A percentile compares a stretch with the other conserved stretches of the same genome.
Evolutionary conservation across 2,329 filamentous ascomycete species (phyloP).

Genomic region (Penicillium fuscoglaucum): DNA sequence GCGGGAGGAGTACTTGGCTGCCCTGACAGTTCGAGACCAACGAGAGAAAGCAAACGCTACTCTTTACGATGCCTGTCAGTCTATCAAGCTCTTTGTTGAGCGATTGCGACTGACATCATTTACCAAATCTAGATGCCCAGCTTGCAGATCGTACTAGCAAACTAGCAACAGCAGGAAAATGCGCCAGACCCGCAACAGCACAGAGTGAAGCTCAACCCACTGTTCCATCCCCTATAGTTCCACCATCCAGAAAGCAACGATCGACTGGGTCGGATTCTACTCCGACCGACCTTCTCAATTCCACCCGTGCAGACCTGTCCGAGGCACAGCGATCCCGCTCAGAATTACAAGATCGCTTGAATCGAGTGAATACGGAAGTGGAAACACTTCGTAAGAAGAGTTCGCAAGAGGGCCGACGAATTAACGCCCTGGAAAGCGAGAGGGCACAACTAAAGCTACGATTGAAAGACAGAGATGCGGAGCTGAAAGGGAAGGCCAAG

Average conservation of each 20-base stretch:
- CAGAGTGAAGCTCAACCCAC: conserved; percentile 26
- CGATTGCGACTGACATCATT: conserved; percentile 25
- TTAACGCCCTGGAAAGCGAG: conserved; percentile 64
- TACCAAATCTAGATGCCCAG: conserved; percentile 55
- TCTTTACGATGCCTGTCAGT: conserved; percentile 75
- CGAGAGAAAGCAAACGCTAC: conserved; percentile 65
- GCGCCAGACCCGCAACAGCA: conserved; percentile 19
- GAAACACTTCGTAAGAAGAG: conserved; percentile 61
- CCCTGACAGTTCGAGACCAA: conserved; percentile 70
- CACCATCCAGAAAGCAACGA: conserved; percentile 31
- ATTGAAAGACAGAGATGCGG: conserved; percentile 79
- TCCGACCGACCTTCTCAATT: conserved; percentile 35
- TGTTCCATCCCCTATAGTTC: conserved; percentile 31
- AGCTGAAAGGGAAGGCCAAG: conserved; percentile 79
- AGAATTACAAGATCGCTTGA: conserved; percentile 65
- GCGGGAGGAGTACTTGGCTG: conserved; percentile 76
- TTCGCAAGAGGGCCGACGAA: conserved; percentile 59
- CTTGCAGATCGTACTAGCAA: conserved; percentile 67
- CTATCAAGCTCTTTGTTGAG: conserved; percentile 6
- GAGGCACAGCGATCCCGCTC: conserved; percentile 74
- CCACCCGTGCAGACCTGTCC: conserved; percentile 65
- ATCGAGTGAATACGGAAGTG: conserved; percentile 64
- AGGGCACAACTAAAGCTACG: conserved; percentile 63
- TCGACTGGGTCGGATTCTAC: conserved; percentile 26
- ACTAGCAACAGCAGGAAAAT: conserved; percentile 40